A percentile compares a stretch with the other conserved stretches of the same genome.
phyloP scores from a whole-genome alignment of 2,329 filamentous ascomycete genomes.

The Davidsoniella eucalypti region DNA sequence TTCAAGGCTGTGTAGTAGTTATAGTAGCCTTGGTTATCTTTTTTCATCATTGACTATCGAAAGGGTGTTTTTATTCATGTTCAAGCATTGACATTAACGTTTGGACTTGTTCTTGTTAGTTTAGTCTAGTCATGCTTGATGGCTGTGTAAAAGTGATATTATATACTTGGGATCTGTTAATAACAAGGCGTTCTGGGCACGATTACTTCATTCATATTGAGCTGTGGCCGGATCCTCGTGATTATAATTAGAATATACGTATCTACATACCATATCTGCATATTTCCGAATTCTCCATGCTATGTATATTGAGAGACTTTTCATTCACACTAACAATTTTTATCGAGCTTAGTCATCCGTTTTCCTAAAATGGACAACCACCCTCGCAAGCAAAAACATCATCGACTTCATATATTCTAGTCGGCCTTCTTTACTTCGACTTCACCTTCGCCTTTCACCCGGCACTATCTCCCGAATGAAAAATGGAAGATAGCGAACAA shows the following conservation, averaged over 20 bases:
- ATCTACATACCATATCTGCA: neutral
- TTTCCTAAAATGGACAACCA: neutral
- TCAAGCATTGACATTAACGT: conserved; percentile 1
- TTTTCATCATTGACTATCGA: neutral
- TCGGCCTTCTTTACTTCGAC: too few relatives aligned
- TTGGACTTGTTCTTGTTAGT: conserved; percentile 4
- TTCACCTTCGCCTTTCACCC: too few relatives aligned
- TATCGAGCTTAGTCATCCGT: conserved; percentile 5
- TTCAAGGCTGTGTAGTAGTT: neutral
- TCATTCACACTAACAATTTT: neutral
- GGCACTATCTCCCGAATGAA: too few relatives aligned
- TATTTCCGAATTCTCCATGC: neutral
- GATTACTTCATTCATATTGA: neutral
- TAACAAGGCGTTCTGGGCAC: conserved; percentile 10
- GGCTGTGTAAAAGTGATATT: conserved; percentile 12
- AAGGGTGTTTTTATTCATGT: conserved; percentile 6
- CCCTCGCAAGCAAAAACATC: neutral
- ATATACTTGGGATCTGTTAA: conserved; percentile 11
- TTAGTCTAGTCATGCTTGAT: conserved; percentile 3
- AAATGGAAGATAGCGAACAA: neutral
- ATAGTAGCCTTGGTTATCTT: neutral
- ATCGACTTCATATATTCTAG: neutral
- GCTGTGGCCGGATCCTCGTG: neutral
- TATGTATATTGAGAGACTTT: neutral
- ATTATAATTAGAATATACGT: neutral